Conservation (phyloP, 345 rosid genomes). For the Laguncularia racemosa region DNA sequence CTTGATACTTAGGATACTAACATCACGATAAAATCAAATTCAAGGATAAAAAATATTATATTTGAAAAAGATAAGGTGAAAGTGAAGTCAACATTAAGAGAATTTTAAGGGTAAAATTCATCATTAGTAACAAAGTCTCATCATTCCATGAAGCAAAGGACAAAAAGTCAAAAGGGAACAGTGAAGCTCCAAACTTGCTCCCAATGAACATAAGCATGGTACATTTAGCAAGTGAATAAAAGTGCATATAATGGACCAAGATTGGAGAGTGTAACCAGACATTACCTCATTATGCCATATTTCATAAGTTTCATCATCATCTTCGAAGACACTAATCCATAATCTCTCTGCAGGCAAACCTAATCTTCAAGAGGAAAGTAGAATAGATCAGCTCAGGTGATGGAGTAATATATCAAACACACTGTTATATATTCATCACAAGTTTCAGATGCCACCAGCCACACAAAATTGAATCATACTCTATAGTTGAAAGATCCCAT, state of each 20-base stretch:
- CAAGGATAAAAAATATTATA: too few species aligned
- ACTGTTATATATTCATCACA: neutral
- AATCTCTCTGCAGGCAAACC: conserved; percentile 57
- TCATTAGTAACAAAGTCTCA: too few species aligned
- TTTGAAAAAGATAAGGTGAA: too few species aligned
- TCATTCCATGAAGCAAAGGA: too few species aligned
- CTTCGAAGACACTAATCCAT: conserved; percentile 81
- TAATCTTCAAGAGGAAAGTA: conserved; percentile 31
- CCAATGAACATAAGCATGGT: too few species aligned
- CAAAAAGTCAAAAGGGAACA: too few species aligned
- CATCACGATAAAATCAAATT: neutral
- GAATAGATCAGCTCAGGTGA: neutral
- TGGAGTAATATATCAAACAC: conserved; percentile 2
- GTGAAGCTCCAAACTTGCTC: too few species aligned
- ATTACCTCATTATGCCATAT: conserved; percentile 79
- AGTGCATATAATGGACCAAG: too few species aligned
- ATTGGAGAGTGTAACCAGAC: too few species aligned
- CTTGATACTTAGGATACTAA: neutral
- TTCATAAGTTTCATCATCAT: conserved; percentile 84
- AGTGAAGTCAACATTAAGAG: too few species aligned
- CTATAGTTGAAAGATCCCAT: conserved; percentile 88
- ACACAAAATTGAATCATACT: conserved; percentile 33
- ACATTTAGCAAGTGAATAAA: too few species aligned
- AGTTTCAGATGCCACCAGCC: conserved; percentile 8
- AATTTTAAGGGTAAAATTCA: too few species aligned